These are phyloP conservation scores for Musa troglodytarum DNA, from an alignment of 176 grass and related monocot species.

Conservation along the genomic window DNA sequence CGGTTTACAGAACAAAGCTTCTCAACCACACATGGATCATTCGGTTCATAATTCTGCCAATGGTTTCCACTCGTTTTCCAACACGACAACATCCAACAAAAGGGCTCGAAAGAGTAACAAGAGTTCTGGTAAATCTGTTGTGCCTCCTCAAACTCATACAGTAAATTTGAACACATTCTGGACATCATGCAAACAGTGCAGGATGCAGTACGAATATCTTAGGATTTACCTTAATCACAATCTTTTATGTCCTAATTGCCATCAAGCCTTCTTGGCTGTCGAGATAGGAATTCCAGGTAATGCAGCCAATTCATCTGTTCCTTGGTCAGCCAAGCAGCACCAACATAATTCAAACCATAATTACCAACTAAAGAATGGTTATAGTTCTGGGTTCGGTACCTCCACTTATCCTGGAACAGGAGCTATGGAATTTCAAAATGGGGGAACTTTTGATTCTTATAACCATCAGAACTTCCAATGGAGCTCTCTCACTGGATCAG, in stretches of 20 bases:
- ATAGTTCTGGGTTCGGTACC: conserved; percentile 39
- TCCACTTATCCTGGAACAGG: conserved; percentile 50
- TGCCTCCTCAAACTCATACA: conserved; percentile 34
- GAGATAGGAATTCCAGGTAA: conserved; percentile 64
- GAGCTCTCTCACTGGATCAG: conserved; percentile 38
- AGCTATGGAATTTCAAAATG: conserved; percentile 42
- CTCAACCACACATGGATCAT: conserved; percentile 25
- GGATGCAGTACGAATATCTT: conserved; percentile 97
- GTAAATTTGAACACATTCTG: conserved; percentile 63
- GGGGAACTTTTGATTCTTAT: conserved; percentile 49
- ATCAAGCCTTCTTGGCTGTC: conserved; percentile 79
- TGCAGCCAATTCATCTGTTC: conserved; percentile 46
- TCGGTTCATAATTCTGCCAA: conserved; percentile 40
- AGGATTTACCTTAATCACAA: conserved; percentile 94
- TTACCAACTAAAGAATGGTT: conserved; percentile 38
- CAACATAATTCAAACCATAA: conserved; percentile 32
- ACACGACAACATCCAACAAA: conserved; percentile 47
- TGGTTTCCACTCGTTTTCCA: conserved; percentile 41
- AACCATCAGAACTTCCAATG: conserved; percentile 45
- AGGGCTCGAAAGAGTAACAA: conserved; percentile 48
- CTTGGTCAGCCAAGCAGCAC: conserved; percentile 52
- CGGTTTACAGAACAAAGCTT: conserved; percentile 5
- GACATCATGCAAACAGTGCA: conserved; percentile 81
- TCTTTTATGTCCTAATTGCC: conserved; percentile 83
- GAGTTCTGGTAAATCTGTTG: conserved; percentile 11